These are phyloP conservation scores for Stevia rebaudiana DNA, from an alignment of 140 eudicot genomes.

Conservation along the genomic window DNA sequence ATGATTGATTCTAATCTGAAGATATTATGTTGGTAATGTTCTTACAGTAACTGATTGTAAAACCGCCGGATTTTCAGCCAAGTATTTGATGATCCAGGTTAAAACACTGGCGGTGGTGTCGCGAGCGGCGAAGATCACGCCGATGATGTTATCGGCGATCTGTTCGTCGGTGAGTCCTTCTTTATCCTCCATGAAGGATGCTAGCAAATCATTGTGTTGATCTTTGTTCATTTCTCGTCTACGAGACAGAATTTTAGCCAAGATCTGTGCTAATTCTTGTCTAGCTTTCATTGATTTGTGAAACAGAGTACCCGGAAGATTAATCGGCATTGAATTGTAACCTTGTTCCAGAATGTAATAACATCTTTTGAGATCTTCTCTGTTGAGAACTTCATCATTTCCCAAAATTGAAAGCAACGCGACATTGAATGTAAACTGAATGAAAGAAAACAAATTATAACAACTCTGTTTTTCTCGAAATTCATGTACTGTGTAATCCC, in stretches of 20 bases:
- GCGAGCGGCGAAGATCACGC: conserved; percentile 94
- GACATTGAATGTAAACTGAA: conserved; percentile 87
- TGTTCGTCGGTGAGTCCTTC: conserved; percentile 89
- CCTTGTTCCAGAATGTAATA: conserved; percentile 88
- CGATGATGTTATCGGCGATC: conserved; percentile 89
- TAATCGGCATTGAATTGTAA: conserved; percentile 90
- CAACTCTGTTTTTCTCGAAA: too few relatives aligned
- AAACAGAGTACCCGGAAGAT: conserved; percentile 87
- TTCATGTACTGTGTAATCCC: background rate
- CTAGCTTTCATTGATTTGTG: conserved; percentile 91
- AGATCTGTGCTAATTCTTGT: conserved; percentile 62
- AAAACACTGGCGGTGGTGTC: conserved; percentile 92
- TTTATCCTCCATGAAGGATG: conserved; percentile 84
- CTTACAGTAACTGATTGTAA: conserved; percentile 79
- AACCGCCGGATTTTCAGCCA: conserved; percentile 72
- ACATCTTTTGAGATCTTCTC: conserved; percentile 86
- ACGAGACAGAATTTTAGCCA: conserved; percentile 49
- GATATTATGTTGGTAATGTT: background rate
- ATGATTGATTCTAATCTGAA: background rate
- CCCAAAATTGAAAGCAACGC: conserved; percentile 93
- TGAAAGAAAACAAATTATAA: background rate
- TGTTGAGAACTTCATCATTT: conserved; percentile 63
- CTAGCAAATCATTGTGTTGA: conserved; percentile 52
- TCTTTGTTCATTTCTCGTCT: conserved; percentile 47
- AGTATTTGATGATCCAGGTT: conserved; percentile 88